Evolutionary conservation across 352 stramenopile genomes (phyloP).

Genomic region (Pythium pyrilobum): DNA sequence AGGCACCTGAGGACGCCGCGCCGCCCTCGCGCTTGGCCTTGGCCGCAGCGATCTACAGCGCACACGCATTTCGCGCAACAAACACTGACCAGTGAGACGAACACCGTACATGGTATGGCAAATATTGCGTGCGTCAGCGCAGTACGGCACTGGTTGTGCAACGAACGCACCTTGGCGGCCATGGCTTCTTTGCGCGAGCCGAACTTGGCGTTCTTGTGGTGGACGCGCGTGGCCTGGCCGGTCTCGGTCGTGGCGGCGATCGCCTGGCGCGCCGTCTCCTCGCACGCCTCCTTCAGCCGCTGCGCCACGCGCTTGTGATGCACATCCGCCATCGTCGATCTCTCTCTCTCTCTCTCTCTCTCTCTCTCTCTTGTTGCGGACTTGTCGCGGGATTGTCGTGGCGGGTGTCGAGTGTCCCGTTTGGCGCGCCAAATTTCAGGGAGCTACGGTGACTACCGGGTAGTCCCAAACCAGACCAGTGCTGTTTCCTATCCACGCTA

Average conservation of each 20-base stretch:
- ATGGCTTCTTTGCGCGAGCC: slow-evolving; percentile 74
- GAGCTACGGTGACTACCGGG: too few species aligned
- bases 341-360: not conserved
- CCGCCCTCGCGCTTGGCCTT: slow-evolving; percentile 60
- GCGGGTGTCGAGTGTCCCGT: too few species aligned
- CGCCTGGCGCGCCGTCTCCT: slow-evolving; percentile 77
- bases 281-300: slow-evolving; percentile 72
- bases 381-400: too few species aligned
- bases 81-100: too few species aligned
- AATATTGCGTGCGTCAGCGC: too few species aligned
- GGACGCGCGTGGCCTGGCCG: slow-evolving; percentile 64
- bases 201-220: slow-evolving; percentile 86
- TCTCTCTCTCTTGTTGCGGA: not conserved
- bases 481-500: too few species aligned
- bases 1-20: not conserved
- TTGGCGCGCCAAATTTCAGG: too few species aligned
- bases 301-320: slow-evolving; percentile 65
- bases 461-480: too few species aligned
- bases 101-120: too few species aligned
- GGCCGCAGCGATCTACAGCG: slow-evolving; percentile 58
- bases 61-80: not conserved
- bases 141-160: too few species aligned
- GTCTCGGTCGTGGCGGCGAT: slow-evolving; percentile 65
- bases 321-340: slow-evolving; percentile 43
- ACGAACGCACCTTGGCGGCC: slow-evolving; percentile 54